Evolutionary conservation across 2,329 filamentous ascomycete species (phyloP), one percentile per base, ranked within the genome.

Genomic region (Stemphylium lycopersici): DNA sequence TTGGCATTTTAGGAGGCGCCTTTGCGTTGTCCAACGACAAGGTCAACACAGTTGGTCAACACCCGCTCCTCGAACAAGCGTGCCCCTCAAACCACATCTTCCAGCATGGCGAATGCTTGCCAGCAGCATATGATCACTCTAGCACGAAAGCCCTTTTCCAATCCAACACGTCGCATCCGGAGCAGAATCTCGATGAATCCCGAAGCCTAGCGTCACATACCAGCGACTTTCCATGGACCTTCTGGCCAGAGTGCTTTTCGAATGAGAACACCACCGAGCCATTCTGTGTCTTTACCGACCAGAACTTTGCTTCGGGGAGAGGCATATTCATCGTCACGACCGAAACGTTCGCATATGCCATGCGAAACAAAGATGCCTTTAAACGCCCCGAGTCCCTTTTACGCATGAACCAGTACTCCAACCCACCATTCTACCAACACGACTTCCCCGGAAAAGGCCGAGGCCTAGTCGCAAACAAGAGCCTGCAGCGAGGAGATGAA

Each of bases 401-500:
- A 1, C 49, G 52, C 3, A 55, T 67, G 15, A 72, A 73, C 42
- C 40, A 68, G 3, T 62, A 68, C 45, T 43, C 44, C 0, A 71
- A 67, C 37, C 71, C 70, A 1, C 65, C 70, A 1, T 74, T 68
- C 15, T 62, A 46, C 22, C 55, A 68, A 24, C 62, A 65, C 34
- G 70, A 72, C 2, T 69, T 73, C 24, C 72, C 71, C 2, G 63
- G 62, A 39, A 71, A 71, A 56, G 72, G 72, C 8, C 62, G 70
- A 7, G 71, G 71, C 4, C 63, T 74, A 1, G 49, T 74, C 22
- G 72, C 72, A 2, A 73, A 72, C 62, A 70, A 65, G 33, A 73
- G 69, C 1, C 65, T 74, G 0, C 63, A 73, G 22, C 65, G 66
- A 10, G 72, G 72, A 43, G 69, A 72, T 43, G 63, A 69, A 37